Conservation (phyloP, 129 eudicot genomes). For the Lactuca sativa region DNA sequence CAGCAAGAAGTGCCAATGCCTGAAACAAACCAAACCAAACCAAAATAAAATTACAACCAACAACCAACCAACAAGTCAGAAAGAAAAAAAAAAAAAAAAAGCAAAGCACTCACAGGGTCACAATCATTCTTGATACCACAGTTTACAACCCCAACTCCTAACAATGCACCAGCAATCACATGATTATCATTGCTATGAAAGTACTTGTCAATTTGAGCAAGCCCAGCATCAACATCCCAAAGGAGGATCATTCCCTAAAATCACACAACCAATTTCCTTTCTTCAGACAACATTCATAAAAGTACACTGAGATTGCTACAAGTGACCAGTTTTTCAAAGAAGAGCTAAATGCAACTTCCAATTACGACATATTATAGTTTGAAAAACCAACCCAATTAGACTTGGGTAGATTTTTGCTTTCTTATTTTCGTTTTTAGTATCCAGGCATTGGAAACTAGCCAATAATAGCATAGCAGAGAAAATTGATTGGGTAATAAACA, state of each 20-base stretch:
- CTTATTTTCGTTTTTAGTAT: too few species aligned
- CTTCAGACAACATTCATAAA: too few species aligned
- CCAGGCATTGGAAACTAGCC: too few species aligned
- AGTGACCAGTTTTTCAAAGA: too few species aligned
- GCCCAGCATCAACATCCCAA: slow-evolving; percentile 99
- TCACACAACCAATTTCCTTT: not conserved
- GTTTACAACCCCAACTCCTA: slow-evolving; percentile 95
- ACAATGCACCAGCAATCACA: slow-evolving; percentile 84
- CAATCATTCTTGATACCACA: slow-evolving; percentile 90
- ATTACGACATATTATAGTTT: too few species aligned
- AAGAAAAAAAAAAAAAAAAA: not conserved
- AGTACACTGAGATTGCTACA: too few species aligned
- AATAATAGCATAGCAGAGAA: too few species aligned
- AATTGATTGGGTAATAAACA: too few species aligned
- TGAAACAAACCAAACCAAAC: slow-evolving; percentile 11
- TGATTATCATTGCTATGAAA: slow-evolving; percentile 90
- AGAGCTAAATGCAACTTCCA: too few species aligned
- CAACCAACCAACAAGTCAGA: not conserved
- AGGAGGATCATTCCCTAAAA: slow-evolving; percentile 93
- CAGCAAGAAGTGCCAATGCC: slow-evolving; percentile 96
- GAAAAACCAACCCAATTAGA: too few species aligned
- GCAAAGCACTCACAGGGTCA: slow-evolving; percentile 68
- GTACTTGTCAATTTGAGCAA: slow-evolving; percentile 93
- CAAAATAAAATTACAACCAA: not conserved
- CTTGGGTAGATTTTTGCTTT: too few species aligned